These are phyloP conservation scores for Glomus cerebriforme DNA, from an alignment of 192 early-diverging fungal genomes.

Conservation along the genomic window DNA sequence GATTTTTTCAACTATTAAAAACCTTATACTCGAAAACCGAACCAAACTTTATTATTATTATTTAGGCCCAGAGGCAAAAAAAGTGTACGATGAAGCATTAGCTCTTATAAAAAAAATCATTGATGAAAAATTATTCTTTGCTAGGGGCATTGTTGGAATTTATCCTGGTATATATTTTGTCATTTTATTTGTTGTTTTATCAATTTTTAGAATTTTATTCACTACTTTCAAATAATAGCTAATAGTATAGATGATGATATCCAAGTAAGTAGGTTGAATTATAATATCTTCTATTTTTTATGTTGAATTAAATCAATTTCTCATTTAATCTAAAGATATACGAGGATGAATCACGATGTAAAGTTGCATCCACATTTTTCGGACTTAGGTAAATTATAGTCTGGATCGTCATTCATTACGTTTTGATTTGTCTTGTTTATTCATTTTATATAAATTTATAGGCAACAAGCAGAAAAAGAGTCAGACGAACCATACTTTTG, in stretches of 20 bases:
- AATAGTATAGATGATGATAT: slow-evolving; percentile 91
- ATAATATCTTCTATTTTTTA: not conserved
- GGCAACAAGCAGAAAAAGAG: slow-evolving; percentile 64
- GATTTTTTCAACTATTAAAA: not conserved
- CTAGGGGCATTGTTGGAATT: slow-evolving; percentile 81
- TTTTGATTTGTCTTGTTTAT: not conserved
- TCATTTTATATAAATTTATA: not conserved
- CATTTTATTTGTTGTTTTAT: not conserved
- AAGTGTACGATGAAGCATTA: slow-evolving; percentile 85
- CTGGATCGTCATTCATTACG: not conserved
- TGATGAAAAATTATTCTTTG: slow-evolving; percentile 69
- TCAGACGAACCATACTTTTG: slow-evolving; percentile 83
- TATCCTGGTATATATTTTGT: slow-evolving; percentile 54
- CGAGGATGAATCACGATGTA: slow-evolving; percentile 69
- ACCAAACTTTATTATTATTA: not conserved
- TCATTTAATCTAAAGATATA: slow-evolving; percentile 51
- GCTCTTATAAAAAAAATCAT: slow-evolving; percentile 80
- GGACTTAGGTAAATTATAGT: slow-evolving; percentile 78
- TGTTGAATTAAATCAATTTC: no score
- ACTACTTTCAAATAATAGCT: slow-evolving; percentile 41
- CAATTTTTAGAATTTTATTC: not conserved
- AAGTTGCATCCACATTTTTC: slow-evolving; percentile 73
- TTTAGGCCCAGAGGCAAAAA: slow-evolving; percentile 75
- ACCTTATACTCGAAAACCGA: no score
- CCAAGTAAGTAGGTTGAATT: slow-evolving; percentile 45